Base-by-base conservation (phyloP, 2,329 filamentous ascomycete genomes). In the Colletotrichum horii region DNA sequence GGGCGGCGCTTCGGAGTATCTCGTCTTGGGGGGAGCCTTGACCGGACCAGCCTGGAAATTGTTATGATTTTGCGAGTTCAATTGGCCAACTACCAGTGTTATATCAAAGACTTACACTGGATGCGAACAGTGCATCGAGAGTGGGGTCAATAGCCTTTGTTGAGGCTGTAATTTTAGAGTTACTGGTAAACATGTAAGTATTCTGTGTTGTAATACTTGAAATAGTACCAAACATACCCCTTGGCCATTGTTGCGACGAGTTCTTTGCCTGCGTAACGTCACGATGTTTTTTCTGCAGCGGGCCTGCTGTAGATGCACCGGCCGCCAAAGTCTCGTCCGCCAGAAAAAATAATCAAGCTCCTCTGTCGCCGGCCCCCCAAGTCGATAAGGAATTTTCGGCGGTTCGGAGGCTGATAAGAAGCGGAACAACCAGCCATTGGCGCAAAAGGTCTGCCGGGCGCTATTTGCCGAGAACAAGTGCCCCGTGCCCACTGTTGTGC, bases 111-210 rank as follows among this genome's bases (percentile, higher is more conserved):
- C 93, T 86, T 89, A 95, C 94, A 87, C 94, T 95, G 73, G 89
- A 87, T 73, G 93, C 89, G 85, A 96, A 96, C 52, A 96, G 88
- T 76, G 93, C 92, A 80, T 93, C 89, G 78, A 96, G 87, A 71
- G 89, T 86, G 82, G 94, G 93, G 87, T 96, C 94, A 76, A 95
- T 87, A 75, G 89, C 88, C 83, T 90, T 90, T 72, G 86, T 84
- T 43, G 88, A 84, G 77, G 86, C 87, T 67, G 83, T 78, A 76
- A 91, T 79, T 72, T 80, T 66, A 74, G 48, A 60, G 30, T 67
- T 75, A 34, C 38, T 71, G 9, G 11, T 7, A 7, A 2, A 3
- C 1, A 14, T n/a, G 30, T 76, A 38, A 76, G 66, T 24, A n/a
- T 28, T 38, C 14, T 12, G 3, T 19, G 16, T 16, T 6, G 32